phyloP scores from a whole-genome alignment of 352 stramenopile genomes.

The Phytopythium chamaehyphon region DNA sequence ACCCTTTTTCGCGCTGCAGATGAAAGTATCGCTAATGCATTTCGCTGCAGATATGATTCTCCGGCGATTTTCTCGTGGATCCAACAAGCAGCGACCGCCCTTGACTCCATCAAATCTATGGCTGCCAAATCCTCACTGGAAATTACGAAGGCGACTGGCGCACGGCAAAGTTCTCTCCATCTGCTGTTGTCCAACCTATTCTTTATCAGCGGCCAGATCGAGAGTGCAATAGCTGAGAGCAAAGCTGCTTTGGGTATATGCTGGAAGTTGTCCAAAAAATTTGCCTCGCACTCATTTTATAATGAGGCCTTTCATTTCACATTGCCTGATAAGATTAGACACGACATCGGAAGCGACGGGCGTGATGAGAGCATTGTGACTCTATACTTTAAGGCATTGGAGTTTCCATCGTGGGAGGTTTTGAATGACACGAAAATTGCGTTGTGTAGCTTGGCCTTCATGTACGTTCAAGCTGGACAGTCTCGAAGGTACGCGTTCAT shows the following conservation, averaged over 20 bases:
- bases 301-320: conserved; percentile 22
- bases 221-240: conserved; percentile 41
- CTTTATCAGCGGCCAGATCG: conserved; percentile 39
- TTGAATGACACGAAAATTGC: conserved; percentile 49
- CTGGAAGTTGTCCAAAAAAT: conserved; percentile 61
- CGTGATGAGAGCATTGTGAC: conserved; percentile 17
- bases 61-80: conserved; percentile 23
- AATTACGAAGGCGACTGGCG: conserved; percentile 31
- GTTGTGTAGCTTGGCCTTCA: conserved; percentile 51
- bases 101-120: conserved; percentile 10
- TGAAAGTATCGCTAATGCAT: too few species aligned
- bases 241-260: conserved; percentile 63
- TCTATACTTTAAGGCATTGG: conserved; percentile 59
- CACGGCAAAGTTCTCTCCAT: conserved; percentile 51
- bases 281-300: conserved; percentile 9
- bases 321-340: conserved; percentile 36
- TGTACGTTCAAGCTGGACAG: conserved; percentile 49
- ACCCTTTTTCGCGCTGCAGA: too few species aligned
- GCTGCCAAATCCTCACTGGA: conserved; percentile 1
- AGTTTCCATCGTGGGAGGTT: conserved; percentile 73
- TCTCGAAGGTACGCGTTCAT: conserved; percentile 36
- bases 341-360: neutral
- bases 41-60: conserved; percentile 5
- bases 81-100: conserved; percentile 3
- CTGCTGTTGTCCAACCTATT: conserved; percentile 49